Conservation (phyloP, 139 green algal species). For the Chlamydomonas sp. region DNA sequence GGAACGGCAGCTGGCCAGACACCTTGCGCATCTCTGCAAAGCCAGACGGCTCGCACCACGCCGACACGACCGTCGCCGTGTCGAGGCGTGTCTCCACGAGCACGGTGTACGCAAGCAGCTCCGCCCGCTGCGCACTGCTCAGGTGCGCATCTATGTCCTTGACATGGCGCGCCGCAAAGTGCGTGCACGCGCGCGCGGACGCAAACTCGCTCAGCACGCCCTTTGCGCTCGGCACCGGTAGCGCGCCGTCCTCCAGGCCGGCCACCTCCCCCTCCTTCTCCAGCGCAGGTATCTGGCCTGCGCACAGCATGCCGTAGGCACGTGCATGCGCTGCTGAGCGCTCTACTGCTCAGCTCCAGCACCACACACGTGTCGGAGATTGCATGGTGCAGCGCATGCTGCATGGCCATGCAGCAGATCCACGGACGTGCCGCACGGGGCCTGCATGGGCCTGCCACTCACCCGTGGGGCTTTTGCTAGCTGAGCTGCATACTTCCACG, state of each 20-base stretch:
- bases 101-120: slow-evolving; percentile 38
- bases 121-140: slow-evolving; percentile 25
- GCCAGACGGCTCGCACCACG: slow-evolving; percentile 45
- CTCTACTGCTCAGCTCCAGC: too few relatives aligned
- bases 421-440: neutral
- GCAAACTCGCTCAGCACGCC: slow-evolving; percentile 17
- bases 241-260: neutral
- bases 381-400: neutral
- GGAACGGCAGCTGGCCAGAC: slow-evolving; percentile 35
- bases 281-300: slow-evolving; percentile 29
- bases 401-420: neutral
- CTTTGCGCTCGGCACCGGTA: neutral
- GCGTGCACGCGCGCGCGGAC: slow-evolving; percentile 6
- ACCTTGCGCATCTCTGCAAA: slow-evolving; percentile 47
- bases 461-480: slow-evolving; percentile 19
- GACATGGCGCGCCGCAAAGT: slow-evolving; percentile 16
- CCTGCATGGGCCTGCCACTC: neutral
- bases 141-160: slow-evolving; percentile 47
- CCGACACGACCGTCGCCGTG: slow-evolving; percentile 36
- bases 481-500: slow-evolving; percentile 15
- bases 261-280: slow-evolving; percentile 23
- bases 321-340: too few relatives aligned
- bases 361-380: too few relatives aligned
- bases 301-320: neutral
- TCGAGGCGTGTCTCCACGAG: slow-evolving; percentile 43